Evolutionary conservation across 2,329 filamentous ascomycete genomes (phyloP).

Genomic region (Colletotrichum aenigma): DNA sequence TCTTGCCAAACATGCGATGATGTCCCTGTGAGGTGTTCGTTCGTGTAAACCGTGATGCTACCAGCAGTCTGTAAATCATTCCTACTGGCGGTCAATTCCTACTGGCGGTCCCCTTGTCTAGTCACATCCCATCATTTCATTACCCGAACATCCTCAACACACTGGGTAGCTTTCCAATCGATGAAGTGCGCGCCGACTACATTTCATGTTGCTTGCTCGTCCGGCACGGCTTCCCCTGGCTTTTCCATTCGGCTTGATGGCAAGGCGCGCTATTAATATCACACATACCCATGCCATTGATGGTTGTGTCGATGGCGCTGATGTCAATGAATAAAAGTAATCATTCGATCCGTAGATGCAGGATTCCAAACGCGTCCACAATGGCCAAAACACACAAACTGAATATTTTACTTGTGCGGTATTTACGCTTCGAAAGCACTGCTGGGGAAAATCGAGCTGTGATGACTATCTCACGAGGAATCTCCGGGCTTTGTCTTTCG

Average conservation of each 20-base stretch:
- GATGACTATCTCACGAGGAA: not conserved
- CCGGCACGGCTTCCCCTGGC: not conserved
- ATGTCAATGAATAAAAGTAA: not conserved
- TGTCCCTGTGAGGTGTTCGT: not conserved
- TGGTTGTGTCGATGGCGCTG: not conserved
- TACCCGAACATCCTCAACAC: not conserved
- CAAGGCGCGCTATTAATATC: not conserved
- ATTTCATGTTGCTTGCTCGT: not conserved
- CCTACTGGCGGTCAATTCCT: not conserved
- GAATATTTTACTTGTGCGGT: not conserved
- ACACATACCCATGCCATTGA: not conserved
- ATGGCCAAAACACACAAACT: not conserved
- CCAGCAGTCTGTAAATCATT: not conserved
- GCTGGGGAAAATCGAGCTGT: not conserved
- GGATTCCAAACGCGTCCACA: not conserved
- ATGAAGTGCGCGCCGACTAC: not conserved
- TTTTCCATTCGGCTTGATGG: not conserved
- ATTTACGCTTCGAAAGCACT: not conserved
- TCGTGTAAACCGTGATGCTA: not conserved
- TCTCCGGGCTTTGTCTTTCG: not conserved
- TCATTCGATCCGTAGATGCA: not conserved
- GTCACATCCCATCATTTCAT: not conserved
- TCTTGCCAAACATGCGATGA: not conserved
- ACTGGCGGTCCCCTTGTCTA: not conserved
- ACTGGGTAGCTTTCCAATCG: not conserved